Evolutionary conservation across 2,329 filamentous ascomycete genomes (phyloP).

Genomic region (Magnaporthiopsis incrustans): DNA sequence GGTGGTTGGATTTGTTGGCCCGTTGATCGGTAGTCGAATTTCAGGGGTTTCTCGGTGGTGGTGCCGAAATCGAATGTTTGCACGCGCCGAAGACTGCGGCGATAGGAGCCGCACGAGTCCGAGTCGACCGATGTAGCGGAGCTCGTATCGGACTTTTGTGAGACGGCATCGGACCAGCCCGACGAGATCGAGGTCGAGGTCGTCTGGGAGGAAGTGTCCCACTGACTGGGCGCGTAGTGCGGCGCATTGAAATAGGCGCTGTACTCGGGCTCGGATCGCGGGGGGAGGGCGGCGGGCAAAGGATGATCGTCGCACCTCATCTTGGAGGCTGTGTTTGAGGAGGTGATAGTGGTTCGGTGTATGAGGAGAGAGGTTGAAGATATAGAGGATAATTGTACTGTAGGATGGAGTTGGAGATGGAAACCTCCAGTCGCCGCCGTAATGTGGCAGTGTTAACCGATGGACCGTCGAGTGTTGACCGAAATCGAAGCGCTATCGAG

Average conservation of each 20-base stretch:
- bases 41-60: background rate
- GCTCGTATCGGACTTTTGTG: conserved; percentile 62
- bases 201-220: conserved; percentile 51
- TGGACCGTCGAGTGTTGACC: conserved; percentile 10
- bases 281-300: conserved; percentile 43
- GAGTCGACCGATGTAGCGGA: conserved; percentile 39
- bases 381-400: background rate
- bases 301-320: conserved; percentile 49
- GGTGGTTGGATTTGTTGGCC: conserved; percentile 15
- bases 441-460: conserved; percentile 9
- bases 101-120: conserved; percentile 38
- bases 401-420: conserved; percentile 9
- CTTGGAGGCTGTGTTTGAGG: conserved; percentile 29
- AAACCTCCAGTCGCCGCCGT: conserved; percentile 13
- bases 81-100: conserved; percentile 19
- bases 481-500: conserved; percentile 19
- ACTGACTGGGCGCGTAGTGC: background rate
- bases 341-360: conserved; percentile 9
- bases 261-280: conserved; percentile 31
- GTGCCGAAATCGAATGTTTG: background rate
- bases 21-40: conserved; percentile 14
- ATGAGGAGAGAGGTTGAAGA: conserved; percentile 15
- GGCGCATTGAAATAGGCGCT: conserved; percentile 44
- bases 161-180: conserved; percentile 67
- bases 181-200: conserved; percentile 73